Percentiles rank a stretch among this genome's conserved stretches.
These are phyloP conservation scores for Echites panduratus DNA, from an alignment of 257 asterid genomes.

Conservation along the genomic window DNA sequence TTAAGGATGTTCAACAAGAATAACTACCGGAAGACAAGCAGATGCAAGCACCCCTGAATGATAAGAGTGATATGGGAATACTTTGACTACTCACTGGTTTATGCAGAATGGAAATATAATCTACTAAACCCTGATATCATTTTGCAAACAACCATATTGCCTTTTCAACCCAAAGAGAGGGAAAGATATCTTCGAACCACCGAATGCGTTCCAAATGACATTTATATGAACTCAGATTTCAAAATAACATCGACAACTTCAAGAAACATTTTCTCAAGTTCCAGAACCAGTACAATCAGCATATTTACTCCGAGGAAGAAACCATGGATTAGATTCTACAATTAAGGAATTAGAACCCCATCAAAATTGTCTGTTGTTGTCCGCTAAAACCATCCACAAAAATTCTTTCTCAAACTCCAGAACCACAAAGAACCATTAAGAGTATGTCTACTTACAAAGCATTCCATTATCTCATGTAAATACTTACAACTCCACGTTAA, in stretches of 20 bases:
- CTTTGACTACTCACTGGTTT: background rate
- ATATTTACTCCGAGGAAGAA: background rate
- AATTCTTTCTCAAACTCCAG: background rate
- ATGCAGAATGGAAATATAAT: background rate
- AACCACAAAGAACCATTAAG: conserved; percentile 2
- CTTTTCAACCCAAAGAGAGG: background rate
- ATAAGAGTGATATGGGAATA: background rate
- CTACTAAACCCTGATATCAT: background rate
- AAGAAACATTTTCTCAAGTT: background rate
- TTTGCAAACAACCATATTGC: background rate
- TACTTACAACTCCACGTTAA: background rate
- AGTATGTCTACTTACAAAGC: too few relatives aligned
- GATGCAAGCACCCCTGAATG: background rate
- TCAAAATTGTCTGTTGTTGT: too few relatives aligned
- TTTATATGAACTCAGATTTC: background rate
- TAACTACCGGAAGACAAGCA: background rate
- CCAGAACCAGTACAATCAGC: background rate
- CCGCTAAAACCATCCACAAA: background rate
- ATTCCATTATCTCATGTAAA: background rate
- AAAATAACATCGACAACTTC: background rate
- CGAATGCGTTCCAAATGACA: background rate
- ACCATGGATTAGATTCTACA: background rate
- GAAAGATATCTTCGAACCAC: background rate
- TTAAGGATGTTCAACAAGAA: background rate
- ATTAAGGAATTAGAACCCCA: background rate